phyloP scores from a whole-genome alignment of 225 moss, liverwort and hornwort species.

The Bryum argenteum region DNA sequence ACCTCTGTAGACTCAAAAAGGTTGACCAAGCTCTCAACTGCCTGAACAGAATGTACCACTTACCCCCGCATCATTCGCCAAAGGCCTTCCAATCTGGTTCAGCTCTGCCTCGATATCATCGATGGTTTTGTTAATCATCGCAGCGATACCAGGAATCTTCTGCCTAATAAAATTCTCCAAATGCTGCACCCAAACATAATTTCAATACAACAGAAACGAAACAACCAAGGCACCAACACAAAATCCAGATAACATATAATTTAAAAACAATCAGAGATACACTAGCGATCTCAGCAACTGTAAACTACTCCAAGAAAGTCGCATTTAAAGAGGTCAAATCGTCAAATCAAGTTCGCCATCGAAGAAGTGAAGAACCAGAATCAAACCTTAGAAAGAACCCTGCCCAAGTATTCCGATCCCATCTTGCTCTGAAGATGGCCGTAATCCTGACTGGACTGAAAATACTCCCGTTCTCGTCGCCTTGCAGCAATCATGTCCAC shows the following conservation, averaged over 20 bases:
- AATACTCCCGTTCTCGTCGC: constrained; percentile 62
- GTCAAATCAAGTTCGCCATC: constrained; percentile 3
- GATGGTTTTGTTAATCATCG: constrained; percentile 61
- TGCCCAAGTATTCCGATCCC: constrained; percentile 65
- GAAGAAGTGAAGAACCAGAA: neutral
- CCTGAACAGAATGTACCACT: constrained; percentile 14
- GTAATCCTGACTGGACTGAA: constrained; percentile 51
- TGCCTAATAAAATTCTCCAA: constrained; percentile 59
- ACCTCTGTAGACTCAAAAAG: neutral
- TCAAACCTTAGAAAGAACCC: constrained; percentile 58
- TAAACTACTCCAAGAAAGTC: constrained; percentile 6
- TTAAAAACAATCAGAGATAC: neutral
- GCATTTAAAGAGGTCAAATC: neutral
- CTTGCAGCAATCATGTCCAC: constrained; percentile 70
- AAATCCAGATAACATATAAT: neutral
- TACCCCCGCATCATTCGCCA: constrained; percentile 63
- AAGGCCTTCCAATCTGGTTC: constrained; percentile 61
- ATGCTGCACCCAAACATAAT: constrained; percentile 40
- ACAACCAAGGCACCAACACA: constrained; percentile 5
- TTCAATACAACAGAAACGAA: constrained; percentile 5
- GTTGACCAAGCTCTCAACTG: neutral
- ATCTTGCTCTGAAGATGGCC: constrained; percentile 65
- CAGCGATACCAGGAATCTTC: constrained; percentile 57
- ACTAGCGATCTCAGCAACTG: neutral
- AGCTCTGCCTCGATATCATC: constrained; percentile 61